Percentiles rank a stretch among this genome's conserved stretches.
Conservation (phyloP, 768 basidiomycete species). For the Dendrothele bispora region DNA sequence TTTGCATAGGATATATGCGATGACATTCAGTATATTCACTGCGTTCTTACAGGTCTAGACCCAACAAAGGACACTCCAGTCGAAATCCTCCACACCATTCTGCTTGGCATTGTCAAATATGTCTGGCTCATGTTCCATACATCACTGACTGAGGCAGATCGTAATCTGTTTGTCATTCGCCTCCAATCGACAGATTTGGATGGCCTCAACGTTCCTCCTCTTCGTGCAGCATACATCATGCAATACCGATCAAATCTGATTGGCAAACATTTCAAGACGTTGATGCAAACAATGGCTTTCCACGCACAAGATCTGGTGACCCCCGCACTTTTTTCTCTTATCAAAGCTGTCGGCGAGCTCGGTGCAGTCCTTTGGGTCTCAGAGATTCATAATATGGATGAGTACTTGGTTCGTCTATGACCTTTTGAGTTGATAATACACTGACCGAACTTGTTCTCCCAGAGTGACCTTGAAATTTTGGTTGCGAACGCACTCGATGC, state of each 20-base stretch:
- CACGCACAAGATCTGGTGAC: constrained; percentile 34
- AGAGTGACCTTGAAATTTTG: no score
- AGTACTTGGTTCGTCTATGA: constrained; percentile 31
- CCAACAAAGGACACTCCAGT: constrained; percentile 32
- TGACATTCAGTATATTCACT: not conserved
- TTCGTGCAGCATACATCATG: constrained; percentile 40
- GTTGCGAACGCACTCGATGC: constrained; percentile 18
- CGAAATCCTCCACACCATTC: no score
- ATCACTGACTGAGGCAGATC: constrained; percentile 25
- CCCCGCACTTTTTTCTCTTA: constrained; percentile 20
- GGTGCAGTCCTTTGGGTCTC: constrained; percentile 39
- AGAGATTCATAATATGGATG: constrained; percentile 31
- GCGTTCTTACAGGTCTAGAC: constrained; percentile 4
- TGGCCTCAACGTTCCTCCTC: constrained; percentile 29
- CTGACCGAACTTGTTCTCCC: constrained; percentile 15
- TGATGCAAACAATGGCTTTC: constrained; percentile 36
- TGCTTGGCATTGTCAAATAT: constrained; percentile 45
- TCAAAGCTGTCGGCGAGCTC: constrained; percentile 32
- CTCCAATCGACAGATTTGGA: constrained; percentile 29
- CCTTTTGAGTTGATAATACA: not conserved
- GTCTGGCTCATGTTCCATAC: constrained; percentile 35
- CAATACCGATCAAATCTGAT: constrained; percentile 40
- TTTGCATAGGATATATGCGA: no score
- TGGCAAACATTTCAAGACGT: constrained; percentile 39
- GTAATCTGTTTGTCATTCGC: constrained; percentile 24